Evolutionary conservation across 805 yeast species (phyloP).

Genomic region (Groenewaldozyma tartarivorans): DNA sequence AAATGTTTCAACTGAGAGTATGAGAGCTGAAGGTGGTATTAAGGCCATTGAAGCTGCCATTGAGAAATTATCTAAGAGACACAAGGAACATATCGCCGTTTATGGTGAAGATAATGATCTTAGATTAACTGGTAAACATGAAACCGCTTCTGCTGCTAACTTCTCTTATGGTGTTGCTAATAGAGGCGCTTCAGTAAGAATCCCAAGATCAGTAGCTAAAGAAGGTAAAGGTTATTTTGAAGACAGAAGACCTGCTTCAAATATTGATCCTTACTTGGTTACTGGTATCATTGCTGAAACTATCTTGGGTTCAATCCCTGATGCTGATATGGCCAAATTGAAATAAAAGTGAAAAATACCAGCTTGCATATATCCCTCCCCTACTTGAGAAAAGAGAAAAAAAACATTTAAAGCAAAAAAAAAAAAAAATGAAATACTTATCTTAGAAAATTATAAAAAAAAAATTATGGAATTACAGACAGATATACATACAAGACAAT

Average conservation of each 20-base stretch:
- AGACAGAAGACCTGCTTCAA: slow-evolving; percentile 99
- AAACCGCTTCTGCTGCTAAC: slow-evolving; percentile 86
- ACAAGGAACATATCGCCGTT: slow-evolving; percentile 87
- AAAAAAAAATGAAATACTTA: slow-evolving; percentile 1
- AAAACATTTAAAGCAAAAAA: too few relatives aligned
- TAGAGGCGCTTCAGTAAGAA: slow-evolving; percentile 98
- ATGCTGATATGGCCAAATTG: slow-evolving; percentile 90
- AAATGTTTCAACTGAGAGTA: slow-evolving; percentile 83
- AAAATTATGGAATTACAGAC: background rate
- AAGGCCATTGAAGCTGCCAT: slow-evolving; percentile 86
- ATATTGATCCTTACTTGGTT: slow-evolving; percentile 97
- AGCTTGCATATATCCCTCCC: too few relatives aligned
- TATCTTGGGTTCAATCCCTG: slow-evolving; percentile 86
- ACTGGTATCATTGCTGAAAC: slow-evolving; percentile 98
- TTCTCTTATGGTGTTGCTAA: slow-evolving; percentile 98
- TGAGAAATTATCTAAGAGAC: slow-evolving; percentile 90
- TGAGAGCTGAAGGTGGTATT: slow-evolving; percentile 97
- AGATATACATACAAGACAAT: background rate
- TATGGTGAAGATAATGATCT: slow-evolving; percentile 92
- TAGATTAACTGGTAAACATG: slow-evolving; percentile 97
- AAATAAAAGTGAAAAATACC: too few relatives aligned
- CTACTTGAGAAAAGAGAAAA: too few relatives aligned
- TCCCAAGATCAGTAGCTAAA: slow-evolving; percentile 97
- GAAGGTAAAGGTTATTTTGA: slow-evolving; percentile 98
- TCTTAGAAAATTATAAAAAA: background rate